Evolutionary conservation across 2,329 filamentous ascomycete genomes (phyloP).

Genomic region (Sporothrix pseudoabietina): DNA sequence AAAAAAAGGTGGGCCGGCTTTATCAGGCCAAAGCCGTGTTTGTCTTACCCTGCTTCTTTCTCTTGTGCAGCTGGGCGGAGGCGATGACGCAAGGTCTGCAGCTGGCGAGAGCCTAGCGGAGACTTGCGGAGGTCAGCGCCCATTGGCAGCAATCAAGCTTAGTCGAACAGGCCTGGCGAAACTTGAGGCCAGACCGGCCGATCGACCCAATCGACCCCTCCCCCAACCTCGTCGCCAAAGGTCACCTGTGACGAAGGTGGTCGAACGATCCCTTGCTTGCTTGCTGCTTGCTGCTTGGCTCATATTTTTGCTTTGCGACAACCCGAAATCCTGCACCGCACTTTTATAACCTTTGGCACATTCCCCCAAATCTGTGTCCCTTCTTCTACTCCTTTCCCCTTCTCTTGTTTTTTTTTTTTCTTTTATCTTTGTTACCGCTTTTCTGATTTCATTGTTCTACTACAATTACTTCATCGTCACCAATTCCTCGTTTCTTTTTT

Average conservation of each 20-base stretch:
- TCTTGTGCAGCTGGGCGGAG: slow-evolving; percentile 6
- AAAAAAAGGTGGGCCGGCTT: slow-evolving; percentile 1
- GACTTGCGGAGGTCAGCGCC: slow-evolving; percentile 18
- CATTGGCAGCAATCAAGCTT: slow-evolving; percentile 18
- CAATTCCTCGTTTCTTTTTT: neutral
- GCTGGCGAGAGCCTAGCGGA: slow-evolving; percentile 17
- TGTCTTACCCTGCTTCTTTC: slow-evolving; percentile 27
- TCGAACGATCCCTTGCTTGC: slow-evolving; percentile 2
- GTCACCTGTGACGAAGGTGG: slow-evolving; percentile 1
- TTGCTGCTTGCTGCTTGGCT: slow-evolving; percentile 5
- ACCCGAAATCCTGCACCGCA: neutral
- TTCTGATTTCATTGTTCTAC: neutral
- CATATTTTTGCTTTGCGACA: neutral
- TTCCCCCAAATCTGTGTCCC: neutral
- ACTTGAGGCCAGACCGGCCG: neutral
- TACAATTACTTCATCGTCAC: neutral
- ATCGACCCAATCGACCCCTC: neutral
- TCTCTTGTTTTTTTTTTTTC: neutral
- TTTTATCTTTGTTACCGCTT: slow-evolving; percentile 3
- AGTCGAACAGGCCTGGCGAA: slow-evolving; percentile 7
- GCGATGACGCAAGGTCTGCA: slow-evolving; percentile 30
- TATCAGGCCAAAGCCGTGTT: neutral
- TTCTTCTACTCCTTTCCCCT: neutral
- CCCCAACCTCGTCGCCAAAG: neutral
- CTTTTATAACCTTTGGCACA: neutral